Evolutionary conservation across 352 stramenopile genomes (phyloP), one percentile per base, ranked within the genome.

Genomic region (Phytophthora lateralis): DNA sequence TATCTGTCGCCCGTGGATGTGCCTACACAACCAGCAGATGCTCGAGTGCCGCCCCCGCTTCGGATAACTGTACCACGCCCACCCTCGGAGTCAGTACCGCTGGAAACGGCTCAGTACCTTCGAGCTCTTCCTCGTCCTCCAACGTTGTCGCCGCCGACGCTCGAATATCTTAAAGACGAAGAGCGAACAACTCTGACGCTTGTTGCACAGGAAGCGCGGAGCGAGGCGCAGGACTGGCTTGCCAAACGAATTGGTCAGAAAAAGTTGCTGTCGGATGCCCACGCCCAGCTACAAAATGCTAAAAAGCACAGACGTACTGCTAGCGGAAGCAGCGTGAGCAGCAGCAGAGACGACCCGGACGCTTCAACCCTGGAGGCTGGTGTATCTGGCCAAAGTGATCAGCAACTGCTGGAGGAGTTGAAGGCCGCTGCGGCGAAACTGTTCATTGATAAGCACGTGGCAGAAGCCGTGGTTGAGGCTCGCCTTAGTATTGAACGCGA

Each of bases 401-500:
- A 90, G 47, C 66, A 75, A 12, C 48, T 85, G 20, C 47, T 91
- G 5, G 66, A 83, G 26, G 69, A 82, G 21, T 76, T 77, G 51
- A 88, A 85, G 48, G 70, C 63, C 37, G 38, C 76, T 6, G 80
- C 73, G 0, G 75, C 78, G 1, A 89, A 90, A 55, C 69, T 54
- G 11, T 94, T 94, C 34, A 73, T 94, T 27, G 82, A 94, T 42
- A 89, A 85, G 55, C 82, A 94, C 60, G 79, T 94, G 6, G 79
- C 82, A 2, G 80, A 90, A 15, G 62, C 71, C 4, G 79, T 93
- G 4, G 54, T 66, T 0, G 82, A 92, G 27, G 85, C 82, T 17
- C 71, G 67, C n/a, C 58, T 87, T 24, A 70, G 70, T 26, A 90
- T 93, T 32, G 85, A 93, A 46, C 69, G 79, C 18, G 82, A 91